Evolutionary conservation across 768 basidiomycete species (phyloP).

Genomic region (Lentinus brumalis): DNA sequence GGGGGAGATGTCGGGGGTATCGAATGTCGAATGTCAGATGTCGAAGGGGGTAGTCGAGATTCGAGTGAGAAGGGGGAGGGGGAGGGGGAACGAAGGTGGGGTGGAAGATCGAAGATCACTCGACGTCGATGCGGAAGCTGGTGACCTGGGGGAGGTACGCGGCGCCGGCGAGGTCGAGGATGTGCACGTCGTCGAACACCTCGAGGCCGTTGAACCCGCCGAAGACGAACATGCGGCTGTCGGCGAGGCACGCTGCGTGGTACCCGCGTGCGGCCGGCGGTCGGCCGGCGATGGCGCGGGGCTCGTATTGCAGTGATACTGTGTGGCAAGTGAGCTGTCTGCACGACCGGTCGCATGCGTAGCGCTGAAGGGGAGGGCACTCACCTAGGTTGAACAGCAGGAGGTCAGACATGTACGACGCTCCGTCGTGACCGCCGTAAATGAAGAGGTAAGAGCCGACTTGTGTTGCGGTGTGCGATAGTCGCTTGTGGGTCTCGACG

Average conservation of each 20-base stretch:
- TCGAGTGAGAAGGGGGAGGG: no score
- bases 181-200: conserved; percentile 83
- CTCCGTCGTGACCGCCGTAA: conserved; percentile 85
- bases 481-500: conserved; percentile 52
- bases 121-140: conserved; percentile 34
- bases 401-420: conserved; percentile 71
- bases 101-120: conserved; percentile 10
- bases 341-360: not conserved
- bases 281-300: conserved; percentile 65
- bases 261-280: conserved; percentile 80
- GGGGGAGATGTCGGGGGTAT: not conserved
- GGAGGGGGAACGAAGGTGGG: not conserved
- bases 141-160: conserved; percentile 81
- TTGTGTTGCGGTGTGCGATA: conserved; percentile 86
- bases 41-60: no score
- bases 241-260: conserved; percentile 79
- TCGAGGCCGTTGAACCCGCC: conserved; percentile 88
- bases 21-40: no score
- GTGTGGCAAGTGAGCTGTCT: not conserved
- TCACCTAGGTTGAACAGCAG: conserved; percentile 86
- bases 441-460: conserved; percentile 93
- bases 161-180: conserved; percentile 82
- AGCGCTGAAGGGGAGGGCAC: conserved; percentile 36
- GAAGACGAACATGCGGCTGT: conserved; percentile 82
- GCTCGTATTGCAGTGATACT: conserved; percentile 88